Evolutionary conservation across 2,329 filamentous ascomycete genomes (phyloP).

Genomic region (Alternaria conjuncta): DNA sequence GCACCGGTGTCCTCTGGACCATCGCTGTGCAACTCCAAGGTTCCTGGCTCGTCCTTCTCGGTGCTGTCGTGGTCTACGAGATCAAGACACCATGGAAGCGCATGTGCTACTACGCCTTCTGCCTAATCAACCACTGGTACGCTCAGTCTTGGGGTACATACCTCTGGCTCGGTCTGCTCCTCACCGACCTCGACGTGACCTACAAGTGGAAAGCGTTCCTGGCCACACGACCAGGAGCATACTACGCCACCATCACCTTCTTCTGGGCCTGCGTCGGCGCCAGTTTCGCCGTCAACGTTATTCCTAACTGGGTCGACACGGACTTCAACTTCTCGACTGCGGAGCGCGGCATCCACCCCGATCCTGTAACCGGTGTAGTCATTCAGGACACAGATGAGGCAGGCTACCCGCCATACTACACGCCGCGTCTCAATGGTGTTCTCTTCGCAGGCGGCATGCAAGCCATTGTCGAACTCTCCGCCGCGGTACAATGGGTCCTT

Average conservation of each 20-base stretch:
- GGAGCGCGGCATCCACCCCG: slow-evolving; percentile 55
- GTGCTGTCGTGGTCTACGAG: slow-evolving; percentile 53
- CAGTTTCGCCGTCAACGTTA: slow-evolving; percentile 47
- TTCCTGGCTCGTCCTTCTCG: slow-evolving; percentile 54
- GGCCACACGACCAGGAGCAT: slow-evolving; percentile 39
- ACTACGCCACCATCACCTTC: slow-evolving; percentile 48
- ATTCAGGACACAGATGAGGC: slow-evolving; percentile 42
- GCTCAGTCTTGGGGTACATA: slow-evolving; percentile 55
- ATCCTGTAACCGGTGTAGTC: slow-evolving; percentile 47
- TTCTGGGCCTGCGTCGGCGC: slow-evolving; percentile 37
- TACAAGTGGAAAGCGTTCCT: slow-evolving; percentile 53
- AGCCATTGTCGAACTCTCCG: slow-evolving; percentile 45
- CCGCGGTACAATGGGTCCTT: slow-evolving; percentile 51
- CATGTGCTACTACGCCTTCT: slow-evolving; percentile 53
- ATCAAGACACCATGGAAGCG: slow-evolving; percentile 57
- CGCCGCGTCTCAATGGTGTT: slow-evolving; percentile 53
- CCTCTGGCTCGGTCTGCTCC: slow-evolving; percentile 54
- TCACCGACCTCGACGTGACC: slow-evolving; percentile 56
- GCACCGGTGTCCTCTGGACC: slow-evolving; percentile 59
- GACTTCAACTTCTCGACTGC: slow-evolving; percentile 47
- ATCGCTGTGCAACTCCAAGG: slow-evolving; percentile 58
- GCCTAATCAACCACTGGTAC: slow-evolving; percentile 56
- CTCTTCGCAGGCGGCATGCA: slow-evolving; percentile 50
- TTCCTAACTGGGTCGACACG: slow-evolving; percentile 43
- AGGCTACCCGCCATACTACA: slow-evolving; percentile 54